phyloP scores from a whole-genome alignment of 306 rosid genomes.

The Acacia crassicarpa region DNA sequence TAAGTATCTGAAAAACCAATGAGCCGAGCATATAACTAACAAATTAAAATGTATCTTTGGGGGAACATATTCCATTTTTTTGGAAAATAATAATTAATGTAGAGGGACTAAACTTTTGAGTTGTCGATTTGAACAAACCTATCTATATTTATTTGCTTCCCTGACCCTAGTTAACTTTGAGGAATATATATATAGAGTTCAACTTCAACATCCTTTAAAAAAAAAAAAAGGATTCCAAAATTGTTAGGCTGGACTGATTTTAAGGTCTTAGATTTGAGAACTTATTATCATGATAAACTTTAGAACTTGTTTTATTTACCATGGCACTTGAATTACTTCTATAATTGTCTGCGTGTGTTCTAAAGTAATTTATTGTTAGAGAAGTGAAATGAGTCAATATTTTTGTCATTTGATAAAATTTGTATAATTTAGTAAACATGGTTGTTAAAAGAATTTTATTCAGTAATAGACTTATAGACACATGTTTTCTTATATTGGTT shows the following conservation, averaged over 20 bases:
- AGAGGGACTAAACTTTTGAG: not conserved
- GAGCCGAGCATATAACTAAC: not conserved
- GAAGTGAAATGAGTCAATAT: not conserved
- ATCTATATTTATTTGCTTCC: not conserved
- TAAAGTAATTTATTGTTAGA: not conserved
- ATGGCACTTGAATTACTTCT: not conserved
- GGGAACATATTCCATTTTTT: constrained; percentile 1
- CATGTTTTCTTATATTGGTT: not conserved
- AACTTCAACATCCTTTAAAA: not conserved
- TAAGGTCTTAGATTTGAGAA: not conserved
- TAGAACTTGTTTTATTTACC: not conserved
- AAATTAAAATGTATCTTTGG: not conserved
- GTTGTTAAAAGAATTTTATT: not conserved
- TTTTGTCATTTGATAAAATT: not conserved
- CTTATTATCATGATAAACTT: not conserved
- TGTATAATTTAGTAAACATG: not conserved
- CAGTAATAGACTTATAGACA: not conserved
- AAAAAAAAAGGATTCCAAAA: not conserved
- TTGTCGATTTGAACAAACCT: not conserved
- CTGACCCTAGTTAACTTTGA: not conserved
- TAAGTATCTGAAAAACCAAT: not conserved
- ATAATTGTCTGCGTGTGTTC: not conserved
- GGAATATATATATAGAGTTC: not conserved
- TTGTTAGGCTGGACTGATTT: not conserved
- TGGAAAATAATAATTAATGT: not conserved